Conservation (phyloP, 1,284 basidiomycete species). For the Sparassis latifolia region DNA sequence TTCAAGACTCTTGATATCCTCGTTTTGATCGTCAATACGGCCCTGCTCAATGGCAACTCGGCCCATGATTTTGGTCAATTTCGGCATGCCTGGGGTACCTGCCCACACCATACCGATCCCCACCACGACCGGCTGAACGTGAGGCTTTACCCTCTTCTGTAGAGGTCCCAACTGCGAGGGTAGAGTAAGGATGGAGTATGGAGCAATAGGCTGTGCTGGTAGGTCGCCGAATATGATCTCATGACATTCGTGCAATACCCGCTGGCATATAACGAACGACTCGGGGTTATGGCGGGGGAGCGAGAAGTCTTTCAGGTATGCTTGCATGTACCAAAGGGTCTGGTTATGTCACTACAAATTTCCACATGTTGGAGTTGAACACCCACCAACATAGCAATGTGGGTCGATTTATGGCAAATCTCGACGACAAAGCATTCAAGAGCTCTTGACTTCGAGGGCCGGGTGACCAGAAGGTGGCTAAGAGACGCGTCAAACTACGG, state of each 20-base stretch:
- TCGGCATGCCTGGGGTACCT: constrained; percentile 73
- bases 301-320: constrained; percentile 84
- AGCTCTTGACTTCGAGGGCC: constrained; percentile 84
- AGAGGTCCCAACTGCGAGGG: constrained; percentile 41
- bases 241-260: constrained; percentile 89
- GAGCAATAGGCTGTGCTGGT: constrained; percentile 54
- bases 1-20: constrained; percentile 44
- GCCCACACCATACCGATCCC: constrained; percentile 84
- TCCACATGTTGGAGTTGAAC: constrained; percentile 10
- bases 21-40: constrained; percentile 52
- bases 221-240: constrained; percentile 95
- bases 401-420: constrained; percentile 82
- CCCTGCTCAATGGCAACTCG: constrained; percentile 89
- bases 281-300: constrained; percentile 56
- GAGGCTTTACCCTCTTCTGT: constrained; percentile 65
- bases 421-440: constrained; percentile 90
- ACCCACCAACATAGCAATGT: constrained; percentile 89
- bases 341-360: constrained; percentile 28
- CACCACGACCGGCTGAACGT: constrained; percentile 71
- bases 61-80: constrained; percentile 67
- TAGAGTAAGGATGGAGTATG: constrained; percentile 54
- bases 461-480: constrained; percentile 89
- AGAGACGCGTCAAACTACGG: constrained; percentile 11
- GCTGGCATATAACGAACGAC: constrained; percentile 89
- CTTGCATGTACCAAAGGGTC: constrained; percentile 99